phyloP scores from a whole-genome alignment of 495 filamentous ascomycete species.

The Jackrogersella minutella region DNA sequence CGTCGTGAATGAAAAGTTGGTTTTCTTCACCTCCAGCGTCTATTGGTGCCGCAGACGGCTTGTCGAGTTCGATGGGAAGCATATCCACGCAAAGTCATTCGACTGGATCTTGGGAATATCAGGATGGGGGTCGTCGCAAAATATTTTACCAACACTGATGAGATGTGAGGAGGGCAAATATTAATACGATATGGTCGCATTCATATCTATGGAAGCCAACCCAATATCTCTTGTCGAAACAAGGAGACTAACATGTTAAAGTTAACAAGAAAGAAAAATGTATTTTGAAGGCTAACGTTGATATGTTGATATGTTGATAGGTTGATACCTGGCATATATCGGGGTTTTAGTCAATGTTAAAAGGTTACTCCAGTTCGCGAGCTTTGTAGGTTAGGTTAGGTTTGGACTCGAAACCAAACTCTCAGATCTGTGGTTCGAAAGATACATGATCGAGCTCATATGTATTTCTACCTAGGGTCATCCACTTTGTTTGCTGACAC shows the following conservation, averaged over 20 bases:
- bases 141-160: neutral
- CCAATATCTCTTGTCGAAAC: neutral
- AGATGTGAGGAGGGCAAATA: neutral
- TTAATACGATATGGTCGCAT: neutral
- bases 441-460: neutral
- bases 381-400: neutral
- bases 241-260: neutral
- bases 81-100: slow-evolving; percentile 4
- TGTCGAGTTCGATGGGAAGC: slow-evolving; percentile 37
- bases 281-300: neutral
- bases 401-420: neutral
- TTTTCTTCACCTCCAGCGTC: neutral
- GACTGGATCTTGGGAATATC: neutral
- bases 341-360: slow-evolving; percentile 10
- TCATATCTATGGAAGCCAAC: neutral
- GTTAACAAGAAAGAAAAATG: neutral
- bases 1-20: slow-evolving; percentile 16
- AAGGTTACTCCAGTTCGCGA: slow-evolving; percentile 7
- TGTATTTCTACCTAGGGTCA: no score
- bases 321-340: neutral
- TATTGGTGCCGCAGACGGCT: slow-evolving; percentile 28
- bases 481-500: neutral
- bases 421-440: neutral
- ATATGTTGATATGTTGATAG: neutral
- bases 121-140: no score